A percentile compares a stretch with the other conserved stretches of the same genome.
phyloP scores from a whole-genome alignment of 2,329 filamentous ascomycete genomes.

The Shiraia bambusicola region DNA sequence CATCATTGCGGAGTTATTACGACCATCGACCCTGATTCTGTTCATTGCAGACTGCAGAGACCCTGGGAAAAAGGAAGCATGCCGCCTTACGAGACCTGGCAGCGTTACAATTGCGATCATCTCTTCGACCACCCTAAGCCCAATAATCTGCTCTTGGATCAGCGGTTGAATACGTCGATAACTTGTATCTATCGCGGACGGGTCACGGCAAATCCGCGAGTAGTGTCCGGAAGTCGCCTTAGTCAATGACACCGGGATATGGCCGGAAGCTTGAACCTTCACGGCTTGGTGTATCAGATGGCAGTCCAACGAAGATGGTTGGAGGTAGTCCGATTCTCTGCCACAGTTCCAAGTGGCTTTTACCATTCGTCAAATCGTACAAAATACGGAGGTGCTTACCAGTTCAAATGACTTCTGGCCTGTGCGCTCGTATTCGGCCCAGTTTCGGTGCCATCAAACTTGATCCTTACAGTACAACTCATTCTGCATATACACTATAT shows the following conservation, averaged over 20 bases:
- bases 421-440: too few species aligned
- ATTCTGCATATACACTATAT: too few species aligned
- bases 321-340: slow-evolving; percentile 10
- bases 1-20: too few species aligned
- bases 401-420: too few species aligned
- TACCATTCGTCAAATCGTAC: too few species aligned
- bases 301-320: slow-evolving; percentile 4
- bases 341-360: slow-evolving; percentile 6
- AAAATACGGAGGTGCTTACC: too few species aligned
- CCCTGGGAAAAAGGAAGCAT: not conserved
- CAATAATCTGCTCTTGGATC: slow-evolving; percentile 29
- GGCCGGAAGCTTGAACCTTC: slow-evolving; percentile 4
- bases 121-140: slow-evolving; percentile 16
- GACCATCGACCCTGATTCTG: too few species aligned
- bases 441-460: too few species aligned
- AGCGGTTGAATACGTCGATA: slow-evolving; percentile 20
- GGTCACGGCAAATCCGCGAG: slow-evolving; percentile 19
- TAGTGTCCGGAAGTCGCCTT: slow-evolving; percentile 20
- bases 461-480: too few species aligned
- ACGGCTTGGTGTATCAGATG: not conserved
- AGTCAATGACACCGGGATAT: slow-evolving; percentile 8
- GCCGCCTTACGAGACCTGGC: not conserved
- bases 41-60: too few species aligned
- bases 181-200: slow-evolving; percentile 15
- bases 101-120: slow-evolving; percentile 29